Evolutionary conservation across 768 basidiomycete genomes (phyloP), one percentile per base, ranked within the genome.

Genomic region (Serendipita sp.): DNA sequence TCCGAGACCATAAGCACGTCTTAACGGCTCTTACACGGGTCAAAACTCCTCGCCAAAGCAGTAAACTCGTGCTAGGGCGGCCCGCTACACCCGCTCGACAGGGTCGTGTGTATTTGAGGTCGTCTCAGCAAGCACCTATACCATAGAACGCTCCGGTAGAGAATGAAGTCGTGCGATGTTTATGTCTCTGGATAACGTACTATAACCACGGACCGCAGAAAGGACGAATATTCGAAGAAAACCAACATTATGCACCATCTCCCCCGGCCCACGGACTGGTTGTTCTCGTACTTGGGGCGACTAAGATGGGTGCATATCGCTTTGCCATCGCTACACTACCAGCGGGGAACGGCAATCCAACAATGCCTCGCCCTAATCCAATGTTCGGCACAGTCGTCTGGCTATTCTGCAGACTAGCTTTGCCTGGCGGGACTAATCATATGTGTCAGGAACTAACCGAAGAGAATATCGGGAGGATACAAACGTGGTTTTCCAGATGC

Each of bases 281-380:
- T 61, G 79, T 79, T 64, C 86, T 83, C 65, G 82, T 82, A 2
- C 85, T 77, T 61, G 87, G 86, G 1, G 88, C 82, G 58, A 82
- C 82, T 20, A 92, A 78, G 60, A 88, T 74, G 34, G 77, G 75
- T 11, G 86, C 86, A 17, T 88, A 77, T 33, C 64, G 71, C 72
- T 77, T 81, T 17, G 87, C 91, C 73, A 89, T 74, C 70, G 89
- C 83, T 56, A 75, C 77, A 3, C 88, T 93, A 26, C 90, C 95
- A 31, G 90, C 92, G 1, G 95, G 95, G 79, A 95, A 93, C 9
- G 95, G 95, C 62, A 99, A 75, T 65, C 84, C 82, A 64, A 82
- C 81, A 16, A 99, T 82, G 44, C 90, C 87, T 69, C 84, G 88
- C 3, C 90, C 88, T 2, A 93, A 74, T 9, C 50, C 48, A 24